Conservation (phyloP, 495 filamentous ascomycete species). For the Parmelia sp. region DNA sequence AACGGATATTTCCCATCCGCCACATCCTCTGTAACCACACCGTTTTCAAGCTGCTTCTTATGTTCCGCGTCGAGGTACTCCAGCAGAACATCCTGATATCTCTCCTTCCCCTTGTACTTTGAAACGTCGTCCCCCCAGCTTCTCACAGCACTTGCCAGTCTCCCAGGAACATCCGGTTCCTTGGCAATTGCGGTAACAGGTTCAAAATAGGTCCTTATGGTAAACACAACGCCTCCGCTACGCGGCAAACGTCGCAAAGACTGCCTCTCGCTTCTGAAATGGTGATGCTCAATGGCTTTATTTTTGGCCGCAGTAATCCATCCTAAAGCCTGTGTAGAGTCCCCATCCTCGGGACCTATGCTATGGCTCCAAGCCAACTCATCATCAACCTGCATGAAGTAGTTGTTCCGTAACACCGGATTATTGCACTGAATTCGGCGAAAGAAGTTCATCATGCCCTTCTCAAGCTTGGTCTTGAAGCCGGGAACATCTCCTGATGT, state of each 20-base stretch:
- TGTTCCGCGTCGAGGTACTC: slow-evolving; percentile 80
- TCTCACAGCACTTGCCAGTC: slow-evolving; percentile 64
- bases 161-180: slow-evolving; percentile 65
- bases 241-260: slow-evolving; percentile 64
- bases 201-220: slow-evolving; percentile 73
- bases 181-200: slow-evolving; percentile 58
- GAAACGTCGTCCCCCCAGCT: slow-evolving; percentile 86
- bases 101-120: slow-evolving; percentile 77
- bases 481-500: slow-evolving; percentile 74
- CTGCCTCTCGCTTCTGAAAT: slow-evolving; percentile 77
- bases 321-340: slow-evolving; percentile 41
- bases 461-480: slow-evolving; percentile 69
- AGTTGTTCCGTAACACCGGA: slow-evolving; percentile 62
- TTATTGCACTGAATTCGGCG: slow-evolving; percentile 56
- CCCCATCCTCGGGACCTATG: slow-evolving; percentile 66
- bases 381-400: slow-evolving; percentile 77
- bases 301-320: slow-evolving; percentile 79
- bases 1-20: slow-evolving; percentile 41
- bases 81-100: slow-evolving; percentile 69
- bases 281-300: slow-evolving; percentile 65
- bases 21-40: slow-evolving; percentile 57
- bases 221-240: slow-evolving; percentile 72
- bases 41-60: slow-evolving; percentile 62
- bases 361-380: slow-evolving; percentile 62
- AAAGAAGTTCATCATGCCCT: slow-evolving; percentile 80